Evolutionary conservation across 306 rosid species (phyloP), one percentile per base, ranked within the genome.

Genomic region (Datisca glomerata): DNA sequence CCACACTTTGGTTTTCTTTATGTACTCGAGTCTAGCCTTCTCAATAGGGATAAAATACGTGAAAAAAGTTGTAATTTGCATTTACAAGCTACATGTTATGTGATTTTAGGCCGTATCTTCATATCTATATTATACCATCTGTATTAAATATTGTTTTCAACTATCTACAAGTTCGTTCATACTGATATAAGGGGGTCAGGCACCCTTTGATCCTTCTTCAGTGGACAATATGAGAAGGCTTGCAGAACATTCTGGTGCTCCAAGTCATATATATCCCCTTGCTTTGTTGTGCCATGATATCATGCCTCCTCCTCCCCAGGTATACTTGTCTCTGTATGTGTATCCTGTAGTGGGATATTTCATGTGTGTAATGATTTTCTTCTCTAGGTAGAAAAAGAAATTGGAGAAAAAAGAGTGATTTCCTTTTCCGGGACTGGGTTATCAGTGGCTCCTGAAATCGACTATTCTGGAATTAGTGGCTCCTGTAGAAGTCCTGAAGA

Each of bases 161-260:
- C n/a, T 51, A 38, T 6, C 16, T 19, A 20, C 53, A 42, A 16
- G 42, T 55, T 34, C 45, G 46, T 63, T 59, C 44, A 23, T 60
- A 67, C 81, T 73, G 50, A 67, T 72, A 48, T 63, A 65, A 38
- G 49, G 62, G 57, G 57, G 60, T 68, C 75, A 91, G 98, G 98
- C 98, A 55, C 80, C 76, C 67, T 91, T 91, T 54, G 98, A 91
- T 67, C 5, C 71, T 71, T 57, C 96, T 55, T 62, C 98, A 53
- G 87, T 85, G 59, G 96, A 85, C 67, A 91, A 84, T 66, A 86
- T 91, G 73, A 74, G 94, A 67, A 80, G 96, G 63, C 94, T 91
- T 32, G 67, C 61, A 17, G 81, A 91, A 51, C 77, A 91, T 71
- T 80, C 94, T 35, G 86, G 78, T 54, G 77, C 67, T 39, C 96